Percentiles rank a stretch among this genome's conserved stretches.
Conservation (phyloP, 176 grass and related monocot genomes). For the Oryza coarctata region DNA sequence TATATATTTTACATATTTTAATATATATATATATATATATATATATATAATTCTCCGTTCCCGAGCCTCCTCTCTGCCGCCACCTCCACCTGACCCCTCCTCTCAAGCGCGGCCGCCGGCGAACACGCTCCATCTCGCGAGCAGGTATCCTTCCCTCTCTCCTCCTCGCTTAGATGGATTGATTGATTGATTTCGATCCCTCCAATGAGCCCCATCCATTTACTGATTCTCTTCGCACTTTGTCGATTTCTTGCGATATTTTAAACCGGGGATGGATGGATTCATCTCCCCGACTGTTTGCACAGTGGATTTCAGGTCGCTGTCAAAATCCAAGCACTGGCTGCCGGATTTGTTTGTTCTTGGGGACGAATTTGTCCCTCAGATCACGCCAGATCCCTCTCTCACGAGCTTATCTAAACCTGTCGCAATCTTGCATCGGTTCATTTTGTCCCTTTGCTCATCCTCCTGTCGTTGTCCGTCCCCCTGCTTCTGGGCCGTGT, state of each 20-base stretch:
- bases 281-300: background rate
- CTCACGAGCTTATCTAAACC: background rate
- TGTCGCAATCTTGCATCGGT: background rate
- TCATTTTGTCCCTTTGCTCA: background rate
- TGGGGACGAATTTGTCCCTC: background rate
- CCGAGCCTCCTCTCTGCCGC: too few species aligned
- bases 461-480: background rate
- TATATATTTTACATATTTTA: too few species aligned
- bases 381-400: background rate
- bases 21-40: too few species aligned
- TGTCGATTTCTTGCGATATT: background rate
- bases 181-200: too few species aligned
- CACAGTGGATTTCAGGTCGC: background rate
- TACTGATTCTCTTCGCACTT: background rate
- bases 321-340: background rate
- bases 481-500: conserved; percentile 25
- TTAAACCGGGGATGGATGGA: background rate
- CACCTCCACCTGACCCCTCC: too few species aligned
- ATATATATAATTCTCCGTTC: too few species aligned
- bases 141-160: too few species aligned
- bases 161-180: too few species aligned
- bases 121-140: too few species aligned
- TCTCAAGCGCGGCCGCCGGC: too few species aligned
- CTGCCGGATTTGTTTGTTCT: background rate
- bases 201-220: too few species aligned